phyloP scores from a whole-genome alignment of 2,329 filamentous ascomycete species.

The Fusarium pilosicola region DNA sequence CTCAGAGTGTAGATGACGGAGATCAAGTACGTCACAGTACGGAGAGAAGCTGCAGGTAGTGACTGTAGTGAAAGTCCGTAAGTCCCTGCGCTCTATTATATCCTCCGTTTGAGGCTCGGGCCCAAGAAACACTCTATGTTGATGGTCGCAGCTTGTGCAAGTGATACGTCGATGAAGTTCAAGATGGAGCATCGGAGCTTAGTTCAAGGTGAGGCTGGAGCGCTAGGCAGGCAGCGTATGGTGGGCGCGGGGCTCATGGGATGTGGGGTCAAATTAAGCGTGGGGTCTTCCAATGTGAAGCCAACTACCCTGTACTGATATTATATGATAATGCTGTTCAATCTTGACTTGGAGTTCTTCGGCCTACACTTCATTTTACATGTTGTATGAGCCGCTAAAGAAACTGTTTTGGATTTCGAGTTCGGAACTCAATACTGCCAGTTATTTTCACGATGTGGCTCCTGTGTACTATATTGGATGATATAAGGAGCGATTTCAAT shows the following conservation, averaged over 20 bases:
- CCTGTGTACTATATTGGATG: fast-evolving
- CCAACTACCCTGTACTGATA: constrained; percentile 14
- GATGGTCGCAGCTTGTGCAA: constrained; percentile 1
- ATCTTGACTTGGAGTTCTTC: background rate
- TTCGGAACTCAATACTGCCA: background rate
- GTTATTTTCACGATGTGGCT: background rate
- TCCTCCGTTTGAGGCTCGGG: background rate
- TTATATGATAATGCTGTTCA: background rate
- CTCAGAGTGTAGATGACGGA: constrained; percentile 24
- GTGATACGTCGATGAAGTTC: constrained; percentile 10
- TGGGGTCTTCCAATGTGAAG: background rate
- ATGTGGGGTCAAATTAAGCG: constrained; percentile 19
- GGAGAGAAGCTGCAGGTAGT: background rate
- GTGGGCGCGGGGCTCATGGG: constrained; percentile 37
- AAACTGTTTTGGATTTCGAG: background rate
- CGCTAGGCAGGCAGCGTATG: constrained; percentile 40
- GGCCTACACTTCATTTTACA: background rate
- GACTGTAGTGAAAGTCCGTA: background rate
- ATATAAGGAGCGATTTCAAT: no score
- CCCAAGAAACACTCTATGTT: background rate
- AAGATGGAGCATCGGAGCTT: constrained; percentile 24
- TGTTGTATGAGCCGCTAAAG: background rate
- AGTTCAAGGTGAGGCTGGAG: constrained; percentile 41
- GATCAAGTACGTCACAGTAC: constrained; percentile 8
- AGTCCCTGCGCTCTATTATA: background rate